A percentile compares a stretch with the other conserved stretches of the same genome.
Evolutionary conservation across 192 early-diverging fungal genomes (phyloP).

Genomic region (Cladochytrium replicatum): DNA sequence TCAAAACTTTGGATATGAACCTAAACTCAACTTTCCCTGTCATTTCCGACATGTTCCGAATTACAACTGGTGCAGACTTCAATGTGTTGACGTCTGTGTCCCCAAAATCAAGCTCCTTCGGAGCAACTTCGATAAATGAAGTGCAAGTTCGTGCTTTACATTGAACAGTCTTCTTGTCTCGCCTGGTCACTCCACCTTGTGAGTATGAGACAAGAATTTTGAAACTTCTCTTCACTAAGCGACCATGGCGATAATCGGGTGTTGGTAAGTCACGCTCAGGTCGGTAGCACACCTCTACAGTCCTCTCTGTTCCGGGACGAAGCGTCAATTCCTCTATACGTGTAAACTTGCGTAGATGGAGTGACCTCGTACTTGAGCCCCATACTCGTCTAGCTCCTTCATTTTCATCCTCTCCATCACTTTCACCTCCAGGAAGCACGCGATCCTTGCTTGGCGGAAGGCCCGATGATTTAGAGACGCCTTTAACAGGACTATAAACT

Average conservation of each 20-base stretch:
- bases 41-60: slow-evolving; percentile 81
- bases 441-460: slow-evolving; percentile 10
- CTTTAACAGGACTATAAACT: background rate
- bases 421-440: slow-evolving; percentile 19
- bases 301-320: slow-evolving; percentile 72
- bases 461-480: slow-evolving; percentile 2
- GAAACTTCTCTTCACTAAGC: slow-evolving; percentile 31
- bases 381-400: slow-evolving; percentile 27
- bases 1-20: slow-evolving; percentile 89
- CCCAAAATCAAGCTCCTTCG: slow-evolving; percentile 84
- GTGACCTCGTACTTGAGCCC: slow-evolving; percentile 23
- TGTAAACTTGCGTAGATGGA: slow-evolving; percentile 37
- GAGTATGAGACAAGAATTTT: slow-evolving; percentile 19
- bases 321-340: slow-evolving; percentile 82
- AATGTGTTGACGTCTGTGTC: slow-evolving; percentile 89
- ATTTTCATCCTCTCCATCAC: slow-evolving; percentile 25
- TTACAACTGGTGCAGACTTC: slow-evolving; percentile 72
- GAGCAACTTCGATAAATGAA: slow-evolving; percentile 79
- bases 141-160: slow-evolving; percentile 89
- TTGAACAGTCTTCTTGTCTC: slow-evolving; percentile 70
- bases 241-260: slow-evolving; percentile 58
- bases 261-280: slow-evolving; percentile 55
- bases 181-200: slow-evolving; percentile 21
- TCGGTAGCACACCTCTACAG: slow-evolving; percentile 68
- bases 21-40: slow-evolving; percentile 71